Conservation (phyloP, 495 filamentous ascomycete species). For the Penicillium salamii region DNA sequence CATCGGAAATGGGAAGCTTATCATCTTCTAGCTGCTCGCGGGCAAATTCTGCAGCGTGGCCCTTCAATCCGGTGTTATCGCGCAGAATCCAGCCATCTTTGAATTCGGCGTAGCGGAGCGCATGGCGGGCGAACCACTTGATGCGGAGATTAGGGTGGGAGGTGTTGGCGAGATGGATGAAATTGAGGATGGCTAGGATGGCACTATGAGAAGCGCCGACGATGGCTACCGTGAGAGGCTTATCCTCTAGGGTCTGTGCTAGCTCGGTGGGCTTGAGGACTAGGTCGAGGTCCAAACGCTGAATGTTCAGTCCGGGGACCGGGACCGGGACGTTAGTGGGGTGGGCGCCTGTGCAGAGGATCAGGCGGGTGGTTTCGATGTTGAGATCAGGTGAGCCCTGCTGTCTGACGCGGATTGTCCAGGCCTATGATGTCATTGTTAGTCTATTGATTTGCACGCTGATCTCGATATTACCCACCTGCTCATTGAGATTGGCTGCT, state of each 20-base stretch:
- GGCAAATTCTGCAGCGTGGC: conserved; percentile 57
- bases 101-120: conserved; percentile 58
- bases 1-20: conserved; percentile 42
- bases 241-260: conserved; percentile 31
- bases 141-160: conserved; percentile 52
- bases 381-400: conserved; percentile 29
- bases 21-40: conserved; percentile 53
- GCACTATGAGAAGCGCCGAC: conserved; percentile 62
- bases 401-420: conserved; percentile 42
- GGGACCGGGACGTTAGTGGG: conserved; percentile 46
- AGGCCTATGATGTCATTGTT: conserved; percentile 24
- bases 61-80: conserved; percentile 63
- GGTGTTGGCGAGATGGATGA: conserved; percentile 47
- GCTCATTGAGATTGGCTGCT: conserved; percentile 34
- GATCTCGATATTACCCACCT: conserved; percentile 18
- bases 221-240: conserved; percentile 46
- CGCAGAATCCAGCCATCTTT: conserved; percentile 61
- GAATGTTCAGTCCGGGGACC: conserved; percentile 25
- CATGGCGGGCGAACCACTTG: conserved; percentile 60
- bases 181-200: conserved; percentile 59
- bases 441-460: conserved; percentile 1
- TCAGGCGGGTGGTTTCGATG: conserved; percentile 40
- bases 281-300: conserved; percentile 51
- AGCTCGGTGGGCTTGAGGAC: conserved; percentile 55
- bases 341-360: conserved; percentile 58